phyloP scores from a whole-genome alignment of 352 stramenopile species.

The Pythium phragmiticola region DNA sequence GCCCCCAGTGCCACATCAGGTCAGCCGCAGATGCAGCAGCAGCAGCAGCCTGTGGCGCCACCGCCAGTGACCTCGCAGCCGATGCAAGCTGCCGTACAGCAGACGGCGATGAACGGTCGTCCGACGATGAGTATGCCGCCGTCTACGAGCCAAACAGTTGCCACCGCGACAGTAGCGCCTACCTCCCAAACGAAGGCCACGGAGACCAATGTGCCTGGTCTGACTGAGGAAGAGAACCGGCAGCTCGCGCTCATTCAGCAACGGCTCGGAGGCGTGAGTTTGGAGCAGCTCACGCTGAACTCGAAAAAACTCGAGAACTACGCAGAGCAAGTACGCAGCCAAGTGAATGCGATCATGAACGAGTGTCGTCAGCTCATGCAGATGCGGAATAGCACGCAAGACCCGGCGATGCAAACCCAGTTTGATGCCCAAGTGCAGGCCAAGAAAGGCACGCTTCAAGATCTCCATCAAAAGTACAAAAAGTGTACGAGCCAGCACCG shows the following conservation, averaged over 20 bases:
- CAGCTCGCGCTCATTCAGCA: conserved; percentile 75
- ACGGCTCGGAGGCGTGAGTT: conserved; percentile 58
- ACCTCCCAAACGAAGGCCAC: conserved; percentile 1
- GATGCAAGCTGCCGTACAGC: conserved; percentile 25
- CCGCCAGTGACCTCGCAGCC: neutral
- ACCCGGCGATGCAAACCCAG: conserved; percentile 52
- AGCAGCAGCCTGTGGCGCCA: conserved; percentile 5
- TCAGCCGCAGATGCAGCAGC: conserved; percentile 5
- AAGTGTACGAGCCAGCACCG: conserved; percentile 74
- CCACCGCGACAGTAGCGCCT: neutral
- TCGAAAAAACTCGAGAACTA: conserved; percentile 83
- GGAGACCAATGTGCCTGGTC: conserved; percentile 32
- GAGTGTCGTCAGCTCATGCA: conserved; percentile 80
- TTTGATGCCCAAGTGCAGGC: conserved; percentile 73
- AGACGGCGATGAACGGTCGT: conserved; percentile 12
- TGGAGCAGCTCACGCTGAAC: conserved; percentile 76
- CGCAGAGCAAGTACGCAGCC: conserved; percentile 71
- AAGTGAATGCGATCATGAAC: conserved; percentile 83
- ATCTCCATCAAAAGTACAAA: conserved; percentile 79
- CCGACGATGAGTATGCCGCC: conserved; percentile 4
- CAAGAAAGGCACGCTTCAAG: conserved; percentile 67
- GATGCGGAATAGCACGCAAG: conserved; percentile 68
- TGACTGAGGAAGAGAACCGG: conserved; percentile 65
- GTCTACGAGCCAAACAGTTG: conserved; percentile 3
- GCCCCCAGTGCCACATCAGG: neutral